Base-by-base conservation (phyloP, 2,329 filamentous ascomycete species). In the Clonostachys sp. region DNA sequence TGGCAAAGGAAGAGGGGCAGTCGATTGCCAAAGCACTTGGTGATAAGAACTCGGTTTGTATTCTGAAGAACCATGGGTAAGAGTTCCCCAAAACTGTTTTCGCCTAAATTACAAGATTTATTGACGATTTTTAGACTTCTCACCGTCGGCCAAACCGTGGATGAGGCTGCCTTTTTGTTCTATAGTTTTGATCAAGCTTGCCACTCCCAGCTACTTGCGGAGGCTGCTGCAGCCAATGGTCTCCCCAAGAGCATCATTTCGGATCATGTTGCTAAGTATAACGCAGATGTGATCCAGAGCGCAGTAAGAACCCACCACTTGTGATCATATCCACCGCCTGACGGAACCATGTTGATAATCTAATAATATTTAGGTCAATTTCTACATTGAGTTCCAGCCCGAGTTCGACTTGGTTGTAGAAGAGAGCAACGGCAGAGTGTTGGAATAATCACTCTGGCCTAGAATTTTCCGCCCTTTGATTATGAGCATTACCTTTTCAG, bases 121-220 rank as follows among this genome's bases (percentile, higher is more conserved):
- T 5, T 30, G 24, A 30, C 9, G 10, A 30, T 10, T 30, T 30
- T 6, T 8, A 30, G 86, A 0, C 64, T 89, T 5, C 60, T 89
- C 40, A 87, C 84, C 0, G 81, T 84, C 0, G 86, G 86, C 1
- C 59, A 62, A 1, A 89, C 85, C 0, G 83, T 89, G 3, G 86
- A 86, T 51, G 86, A 89, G 63, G 85, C 86, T 0, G 83, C 83
- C 0, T 87, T 81, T 53, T 66, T 88, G 47, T 89, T 87, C 58
- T 80, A 80, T 4, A 65, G 82, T 5, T 72, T 89, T 55, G 86
- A 90, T 61, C 73, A 82, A 39, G 80, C 78, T 10, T 90, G 86
- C 53, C 74, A 82, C 46, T 72, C 84, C 10, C 87, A 90, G 61
- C 64, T 89, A 34, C 66, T 80, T 47, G 78, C 81, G 12, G 86